phyloP scores from a whole-genome alignment of 805 yeast genomes.

The Cyberlindnera mycetangii region DNA sequence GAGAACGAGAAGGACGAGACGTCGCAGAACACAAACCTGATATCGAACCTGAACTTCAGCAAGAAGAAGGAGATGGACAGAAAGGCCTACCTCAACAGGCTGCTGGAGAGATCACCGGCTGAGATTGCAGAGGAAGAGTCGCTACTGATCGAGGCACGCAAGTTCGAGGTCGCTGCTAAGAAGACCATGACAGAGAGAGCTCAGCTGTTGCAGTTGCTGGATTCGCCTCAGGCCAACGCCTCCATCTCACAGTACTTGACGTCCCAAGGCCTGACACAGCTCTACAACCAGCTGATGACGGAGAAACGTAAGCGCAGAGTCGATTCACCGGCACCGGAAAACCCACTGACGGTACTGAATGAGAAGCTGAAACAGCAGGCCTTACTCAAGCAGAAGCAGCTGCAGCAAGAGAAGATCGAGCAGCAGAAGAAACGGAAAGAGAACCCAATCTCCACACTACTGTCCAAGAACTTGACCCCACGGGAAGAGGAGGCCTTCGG shows the following conservation, averaged over 20 bases:
- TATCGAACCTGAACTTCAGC: conserved; percentile 65
- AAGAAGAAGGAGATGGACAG: conserved; percentile 73
- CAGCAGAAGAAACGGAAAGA: conserved; percentile 23
- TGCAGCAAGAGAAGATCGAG: conserved; percentile 24
- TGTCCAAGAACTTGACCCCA: conserved; percentile 47
- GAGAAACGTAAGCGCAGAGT: conserved; percentile 56
- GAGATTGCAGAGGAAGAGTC: conserved; percentile 98
- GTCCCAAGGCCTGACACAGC: conserved; percentile 85
- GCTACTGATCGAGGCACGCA: conserved; percentile 84
- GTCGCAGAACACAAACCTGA: conserved; percentile 48
- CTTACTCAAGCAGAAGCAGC: conserved; percentile 24
- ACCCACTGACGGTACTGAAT: conserved; percentile 42
- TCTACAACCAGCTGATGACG: conserved; percentile 74
- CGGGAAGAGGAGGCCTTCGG: conserved; percentile 88
- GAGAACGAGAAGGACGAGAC: conserved; percentile 39
- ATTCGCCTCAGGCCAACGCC: conserved; percentile 79
- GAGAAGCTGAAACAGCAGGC: conserved; percentile 32
- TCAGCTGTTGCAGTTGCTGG: conserved; percentile 70
- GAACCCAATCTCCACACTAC: conserved; percentile 36
- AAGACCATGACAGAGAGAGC: conserved; percentile 83
- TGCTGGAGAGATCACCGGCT: conserved; percentile 84
- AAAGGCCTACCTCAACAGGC: conserved; percentile 72
- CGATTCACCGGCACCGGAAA: conserved; percentile 38
- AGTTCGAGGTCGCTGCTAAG: conserved; percentile 89
- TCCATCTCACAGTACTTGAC: conserved; percentile 73